Percentiles rank a stretch among this genome's conserved stretches.
These are phyloP conservation scores for Skeletonema tropicum DNA, from an alignment of 108 stramenopile genomes.

Conservation along the genomic window DNA sequence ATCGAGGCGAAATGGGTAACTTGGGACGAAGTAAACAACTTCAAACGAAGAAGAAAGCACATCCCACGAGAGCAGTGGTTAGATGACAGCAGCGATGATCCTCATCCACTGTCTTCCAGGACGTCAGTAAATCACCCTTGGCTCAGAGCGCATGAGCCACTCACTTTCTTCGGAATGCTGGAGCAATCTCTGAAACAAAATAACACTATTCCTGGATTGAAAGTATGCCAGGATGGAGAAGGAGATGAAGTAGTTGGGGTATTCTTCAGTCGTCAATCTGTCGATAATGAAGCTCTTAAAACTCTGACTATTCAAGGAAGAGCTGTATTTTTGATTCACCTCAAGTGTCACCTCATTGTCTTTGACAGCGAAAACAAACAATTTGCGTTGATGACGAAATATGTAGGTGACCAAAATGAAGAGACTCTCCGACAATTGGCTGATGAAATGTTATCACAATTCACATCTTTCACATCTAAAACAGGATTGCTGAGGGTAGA, in stretches of 20 bases:
- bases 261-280: conserved; percentile 11
- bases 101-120: background rate
- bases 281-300: background rate
- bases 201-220: conserved; percentile 7
- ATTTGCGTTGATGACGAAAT: conserved; percentile 6
- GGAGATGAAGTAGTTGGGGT: conserved; percentile 4
- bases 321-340: conserved; percentile 11
- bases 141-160: conserved; percentile 31
- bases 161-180: conserved; percentile 26
- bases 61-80: conserved; percentile 8
- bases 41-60: background rate
- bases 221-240: background rate
- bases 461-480: background rate
- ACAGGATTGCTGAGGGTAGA: conserved; percentile 22
- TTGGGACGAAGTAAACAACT: conserved; percentile 11
- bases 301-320: conserved; percentile 4
- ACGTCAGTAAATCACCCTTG: conserved; percentile 6
- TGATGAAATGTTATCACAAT: conserved; percentile 15
- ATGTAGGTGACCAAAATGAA: conserved; percentile 15
- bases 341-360: conserved; percentile 11
- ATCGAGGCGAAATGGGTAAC: conserved; percentile 28
- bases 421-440: conserved; percentile 17
- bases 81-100: background rate
- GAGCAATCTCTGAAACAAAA: background rate
- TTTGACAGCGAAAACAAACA: conserved; percentile 1